Percentiles rank a stretch among this genome's conserved stretches.
phyloP scores from a whole-genome alignment of 352 stramenopile genomes.

The Bremia lactucae region DNA sequence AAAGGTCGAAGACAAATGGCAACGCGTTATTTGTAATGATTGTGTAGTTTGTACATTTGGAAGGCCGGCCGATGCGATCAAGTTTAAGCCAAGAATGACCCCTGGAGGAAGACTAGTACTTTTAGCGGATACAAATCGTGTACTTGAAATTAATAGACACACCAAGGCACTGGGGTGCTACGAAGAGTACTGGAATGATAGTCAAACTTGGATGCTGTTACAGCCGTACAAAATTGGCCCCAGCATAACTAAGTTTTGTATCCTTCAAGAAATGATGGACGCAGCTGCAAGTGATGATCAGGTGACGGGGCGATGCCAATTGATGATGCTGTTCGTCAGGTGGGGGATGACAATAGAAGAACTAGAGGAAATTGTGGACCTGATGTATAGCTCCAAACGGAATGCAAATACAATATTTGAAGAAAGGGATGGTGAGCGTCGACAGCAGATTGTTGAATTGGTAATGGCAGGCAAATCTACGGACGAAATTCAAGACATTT shows the following conservation, averaged over 20 bases:
- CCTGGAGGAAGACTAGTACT: background rate
- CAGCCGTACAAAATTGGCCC: background rate
- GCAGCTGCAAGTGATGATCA: slow-evolving; percentile 3
- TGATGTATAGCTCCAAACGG: background rate
- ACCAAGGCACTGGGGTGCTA: too few species aligned
- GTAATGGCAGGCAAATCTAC: background rate
- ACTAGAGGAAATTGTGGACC: background rate
- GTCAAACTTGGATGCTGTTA: slow-evolving; percentile 1
- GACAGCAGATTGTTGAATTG: slow-evolving; percentile 3
- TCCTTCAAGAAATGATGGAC: background rate
- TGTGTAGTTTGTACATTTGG: background rate
- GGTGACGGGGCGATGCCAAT: background rate
- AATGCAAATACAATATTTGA: background rate
- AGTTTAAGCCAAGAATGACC: background rate
- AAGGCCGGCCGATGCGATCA: background rate
- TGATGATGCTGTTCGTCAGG: slow-evolving; percentile 1
- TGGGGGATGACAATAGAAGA: background rate
- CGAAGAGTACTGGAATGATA: background rate
- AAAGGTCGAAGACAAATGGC: background rate
- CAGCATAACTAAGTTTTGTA: background rate
- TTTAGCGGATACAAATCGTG: background rate
- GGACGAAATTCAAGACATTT: background rate
- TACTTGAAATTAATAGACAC: background rate
- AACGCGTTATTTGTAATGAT: background rate
- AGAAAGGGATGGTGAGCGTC: slow-evolving; percentile 1